A percentile compares a stretch with the other conserved stretches of the same genome.
Conservation (phyloP, 805 yeast species). For the Yarrowia sp. region DNA sequence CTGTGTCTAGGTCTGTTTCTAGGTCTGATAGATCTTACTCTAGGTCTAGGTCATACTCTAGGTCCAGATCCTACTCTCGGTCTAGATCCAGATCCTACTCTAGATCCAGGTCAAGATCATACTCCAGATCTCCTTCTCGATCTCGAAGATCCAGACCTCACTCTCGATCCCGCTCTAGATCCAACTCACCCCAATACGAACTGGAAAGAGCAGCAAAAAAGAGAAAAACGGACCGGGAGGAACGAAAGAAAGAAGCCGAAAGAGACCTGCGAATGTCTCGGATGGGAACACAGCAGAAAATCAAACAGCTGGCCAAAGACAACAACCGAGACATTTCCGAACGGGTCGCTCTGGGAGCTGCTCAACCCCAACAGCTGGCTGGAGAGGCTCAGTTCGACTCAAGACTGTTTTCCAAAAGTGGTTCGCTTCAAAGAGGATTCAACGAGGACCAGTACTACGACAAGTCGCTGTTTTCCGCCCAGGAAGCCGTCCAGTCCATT, state of each 20-base stretch:
- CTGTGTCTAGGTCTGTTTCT: neutral
- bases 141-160: neutral
- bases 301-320: constrained; percentile 44
- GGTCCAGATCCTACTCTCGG: neutral
- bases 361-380: constrained; percentile 39
- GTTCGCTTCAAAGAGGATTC: constrained; percentile 28
- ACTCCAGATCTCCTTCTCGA: neutral
- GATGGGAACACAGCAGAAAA: constrained; percentile 46
- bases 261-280: constrained; percentile 45
- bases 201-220: neutral
- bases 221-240: constrained; percentile 41
- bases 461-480: constrained; percentile 53
- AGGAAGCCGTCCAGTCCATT: constrained; percentile 49
- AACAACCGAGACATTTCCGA: constrained; percentile 55
- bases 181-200: neutral
- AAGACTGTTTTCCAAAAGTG: constrained; percentile 44
- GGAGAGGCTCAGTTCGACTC: constrained; percentile 55
- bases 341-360: constrained; percentile 51
- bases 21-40: neutral
- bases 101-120: neutral
- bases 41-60: neutral
- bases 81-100: neutral
- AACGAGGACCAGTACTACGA: constrained; percentile 55
- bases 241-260: constrained; percentile 48
- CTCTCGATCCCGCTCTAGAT: neutral